Evolutionary conservation across 305 asterid species (phyloP).

Genomic region (Solanum hybrid): DNA sequence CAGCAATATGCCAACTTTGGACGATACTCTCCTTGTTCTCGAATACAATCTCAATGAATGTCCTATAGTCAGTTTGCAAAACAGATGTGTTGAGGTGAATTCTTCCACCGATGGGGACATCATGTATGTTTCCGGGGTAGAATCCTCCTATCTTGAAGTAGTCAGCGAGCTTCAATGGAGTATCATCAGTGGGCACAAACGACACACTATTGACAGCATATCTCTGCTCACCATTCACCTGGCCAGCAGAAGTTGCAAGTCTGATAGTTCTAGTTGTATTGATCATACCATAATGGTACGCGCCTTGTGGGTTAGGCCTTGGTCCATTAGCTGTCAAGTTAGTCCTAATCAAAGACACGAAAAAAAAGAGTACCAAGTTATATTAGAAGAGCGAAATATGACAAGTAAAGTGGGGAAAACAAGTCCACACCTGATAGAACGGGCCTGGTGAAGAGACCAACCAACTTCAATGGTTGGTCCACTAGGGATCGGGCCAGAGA

Average conservation of each 20-base stretch:
- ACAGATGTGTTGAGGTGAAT: constrained; percentile 47
- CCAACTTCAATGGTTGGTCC: constrained; percentile 58
- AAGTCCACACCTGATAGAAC: constrained; percentile 41
- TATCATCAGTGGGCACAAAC: constrained; percentile 45
- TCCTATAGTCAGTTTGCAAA: constrained; percentile 42
- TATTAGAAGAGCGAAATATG: neutral
- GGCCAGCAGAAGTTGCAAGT: constrained; percentile 48
- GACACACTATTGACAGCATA: constrained; percentile 69
- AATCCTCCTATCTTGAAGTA: constrained; percentile 57
- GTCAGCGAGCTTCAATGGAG: constrained; percentile 57
- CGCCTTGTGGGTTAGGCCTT: constrained; percentile 62
- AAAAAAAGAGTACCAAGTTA: neutral
- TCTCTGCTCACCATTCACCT: constrained; percentile 38
- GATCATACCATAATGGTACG: constrained; percentile 62
- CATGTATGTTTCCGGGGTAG: constrained; percentile 39
- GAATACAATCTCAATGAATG: constrained; percentile 44
- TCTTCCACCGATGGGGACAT: constrained; percentile 45
- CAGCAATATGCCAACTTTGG: constrained; percentile 55
- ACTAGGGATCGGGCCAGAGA: constrained; percentile 48
- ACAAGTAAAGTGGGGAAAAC: neutral
- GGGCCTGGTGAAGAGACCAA: constrained; percentile 67
- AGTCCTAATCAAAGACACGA: constrained; percentile 24
- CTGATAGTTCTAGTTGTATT: constrained; percentile 47
- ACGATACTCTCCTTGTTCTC: constrained; percentile 39
- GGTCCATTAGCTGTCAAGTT: constrained; percentile 75